Base-by-base conservation (phyloP, 2,329 filamentous ascomycete genomes). In the Paracamarosporium sp. region DNA sequence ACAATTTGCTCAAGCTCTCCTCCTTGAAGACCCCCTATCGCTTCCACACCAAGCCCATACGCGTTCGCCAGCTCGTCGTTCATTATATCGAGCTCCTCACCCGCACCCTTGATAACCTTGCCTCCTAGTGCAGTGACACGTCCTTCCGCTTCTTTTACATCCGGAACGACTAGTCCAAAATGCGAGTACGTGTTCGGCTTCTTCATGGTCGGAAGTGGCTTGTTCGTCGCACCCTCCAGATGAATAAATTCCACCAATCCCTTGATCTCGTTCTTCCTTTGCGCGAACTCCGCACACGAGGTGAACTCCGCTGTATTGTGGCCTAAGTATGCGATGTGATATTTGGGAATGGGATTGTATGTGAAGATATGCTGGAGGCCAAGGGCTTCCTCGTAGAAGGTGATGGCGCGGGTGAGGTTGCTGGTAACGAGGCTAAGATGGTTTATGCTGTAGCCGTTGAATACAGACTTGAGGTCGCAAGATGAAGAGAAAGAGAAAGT, bases 351-450 rank as follows among this genome's bases (percentile, higher is more conserved):
- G 28, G 45, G 28, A n/a, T 47, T 47, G 45, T 47, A 47, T 2
- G 45, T 47, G 45, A 47, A 47, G 28, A 47, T 47, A 9, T 47
- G 45, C n/a, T 20, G n/a, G 28, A 47, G 45, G 22, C 45, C 45
- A 25, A 47, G 28, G n/a, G 20, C 45, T 22, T 47, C 9, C 11
- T 31, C 27, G 45, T 47, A 47, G 30, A 47, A 47, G 7, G 20
- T n/a, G 8, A 47, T 24, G 2, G 45, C 45, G 5, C 45, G 45
- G 9, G 45, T 35, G 28, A 47, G 45, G 17, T 47, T 47, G 7
- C 5, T 31, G 30, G 45, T 47, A 11, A 47, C 20, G 17, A 35
- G 20, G n/a, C 15, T 20, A 8, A 47, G 45, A 8, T 47, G 45
- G 30, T 35, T 35, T 9, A 47, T 47, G 30, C n/a, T 47, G 28